Conservation (phyloP, 192 early-diverging fungal species). For the Umbelopsis ramanniana region DNA sequence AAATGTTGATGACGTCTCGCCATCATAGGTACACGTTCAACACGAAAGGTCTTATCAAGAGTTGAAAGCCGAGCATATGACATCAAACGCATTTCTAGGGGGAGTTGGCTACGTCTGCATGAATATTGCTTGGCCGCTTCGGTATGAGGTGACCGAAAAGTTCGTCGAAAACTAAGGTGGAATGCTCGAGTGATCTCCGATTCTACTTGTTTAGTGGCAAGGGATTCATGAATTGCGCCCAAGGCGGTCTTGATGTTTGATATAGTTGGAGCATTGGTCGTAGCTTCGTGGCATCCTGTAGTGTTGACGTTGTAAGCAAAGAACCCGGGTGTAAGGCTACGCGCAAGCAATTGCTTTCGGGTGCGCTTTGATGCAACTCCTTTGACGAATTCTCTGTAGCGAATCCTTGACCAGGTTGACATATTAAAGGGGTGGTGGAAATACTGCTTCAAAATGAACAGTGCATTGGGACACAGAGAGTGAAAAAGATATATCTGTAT, state of each 20-base stretch:
- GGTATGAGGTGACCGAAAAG: background rate
- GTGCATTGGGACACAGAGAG: background rate
- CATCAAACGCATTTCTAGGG: background rate
- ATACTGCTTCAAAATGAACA: constrained; percentile 4
- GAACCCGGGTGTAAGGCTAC: constrained; percentile 23
- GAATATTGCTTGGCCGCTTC: background rate
- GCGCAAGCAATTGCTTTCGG: constrained; percentile 19
- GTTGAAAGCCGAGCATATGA: background rate
- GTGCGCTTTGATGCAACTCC: background rate
- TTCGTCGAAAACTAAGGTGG: background rate
- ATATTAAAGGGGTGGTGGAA: background rate
- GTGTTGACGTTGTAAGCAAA: constrained; percentile 27
- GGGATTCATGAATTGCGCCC: background rate
- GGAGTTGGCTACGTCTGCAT: background rate
- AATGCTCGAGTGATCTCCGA: background rate
- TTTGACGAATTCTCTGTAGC: background rate
- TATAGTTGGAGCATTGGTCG: constrained; percentile 15
- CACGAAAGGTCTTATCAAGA: background rate
- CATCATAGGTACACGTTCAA: background rate
- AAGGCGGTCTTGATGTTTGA: constrained; percentile 3
- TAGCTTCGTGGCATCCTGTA: constrained; percentile 19
- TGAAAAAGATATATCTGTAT: background rate
- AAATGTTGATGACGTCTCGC: constrained; percentile 1
- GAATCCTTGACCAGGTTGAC: constrained; percentile 13
- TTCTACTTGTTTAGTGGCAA: background rate